A percentile compares a stretch with the other conserved stretches of the same genome.
Conservation (phyloP, 768 basidiomycete species). For the Brasilioporus rufonigricans region DNA sequence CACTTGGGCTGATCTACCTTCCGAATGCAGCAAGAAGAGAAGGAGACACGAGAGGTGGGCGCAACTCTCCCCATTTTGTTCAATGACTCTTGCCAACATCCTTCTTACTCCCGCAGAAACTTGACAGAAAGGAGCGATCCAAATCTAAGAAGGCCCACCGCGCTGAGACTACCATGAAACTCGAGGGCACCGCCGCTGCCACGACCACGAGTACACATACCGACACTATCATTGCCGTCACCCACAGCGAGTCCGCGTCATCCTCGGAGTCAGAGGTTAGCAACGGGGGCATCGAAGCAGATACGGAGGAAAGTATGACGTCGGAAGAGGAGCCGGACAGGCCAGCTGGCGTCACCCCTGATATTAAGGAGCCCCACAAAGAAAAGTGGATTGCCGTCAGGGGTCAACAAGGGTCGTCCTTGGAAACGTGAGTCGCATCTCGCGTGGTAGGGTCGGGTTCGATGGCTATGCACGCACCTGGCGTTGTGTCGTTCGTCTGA, state of each 20-base stretch:
- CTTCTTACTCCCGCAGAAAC: constrained; percentile 37
- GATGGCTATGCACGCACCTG: not conserved
- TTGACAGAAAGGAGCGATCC: constrained; percentile 53
- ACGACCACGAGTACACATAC: constrained; percentile 7
- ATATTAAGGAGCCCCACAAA: constrained; percentile 36
- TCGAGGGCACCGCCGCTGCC: constrained; percentile 14
- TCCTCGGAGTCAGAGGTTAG: constrained; percentile 60
- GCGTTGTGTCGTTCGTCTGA: constrained; percentile 9
- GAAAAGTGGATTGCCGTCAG: constrained; percentile 84
- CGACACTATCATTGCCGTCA: constrained; percentile 21
- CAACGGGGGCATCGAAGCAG: constrained; percentile 63
- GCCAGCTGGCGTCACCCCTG: constrained; percentile 17
- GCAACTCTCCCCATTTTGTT: not conserved
- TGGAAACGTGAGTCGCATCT: constrained; percentile 8
- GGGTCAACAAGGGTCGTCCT: constrained; percentile 33
- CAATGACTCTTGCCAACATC: not conserved
- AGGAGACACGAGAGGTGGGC: constrained; percentile 46
- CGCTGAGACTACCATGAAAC: constrained; percentile 32
- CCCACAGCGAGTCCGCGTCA: constrained; percentile 36
- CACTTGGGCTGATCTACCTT: constrained; percentile 21
- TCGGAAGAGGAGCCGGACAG: constrained; percentile 66
- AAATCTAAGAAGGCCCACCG: constrained; percentile 52
- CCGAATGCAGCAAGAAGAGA: constrained; percentile 38
- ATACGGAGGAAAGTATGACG: constrained; percentile 73
- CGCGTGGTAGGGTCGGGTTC: not conserved